Conservation (phyloP, 257 asterid genomes). For the Nicotiana undulata region DNA sequence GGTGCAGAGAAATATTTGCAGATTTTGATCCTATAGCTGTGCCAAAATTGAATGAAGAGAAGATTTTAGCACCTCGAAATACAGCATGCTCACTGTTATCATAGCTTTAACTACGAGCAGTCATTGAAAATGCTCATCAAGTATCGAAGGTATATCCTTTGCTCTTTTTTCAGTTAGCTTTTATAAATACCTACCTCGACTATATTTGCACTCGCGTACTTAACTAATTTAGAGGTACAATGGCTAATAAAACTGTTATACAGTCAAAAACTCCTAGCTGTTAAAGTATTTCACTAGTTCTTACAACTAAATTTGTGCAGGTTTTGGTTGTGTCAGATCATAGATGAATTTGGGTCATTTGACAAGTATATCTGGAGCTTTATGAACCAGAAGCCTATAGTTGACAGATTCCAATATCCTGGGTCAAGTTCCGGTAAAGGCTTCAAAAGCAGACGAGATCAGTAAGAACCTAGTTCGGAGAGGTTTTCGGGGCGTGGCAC, state of each 20-base stretch:
- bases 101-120: conserved; percentile 66
- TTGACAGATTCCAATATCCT: conserved; percentile 63
- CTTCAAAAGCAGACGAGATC: conserved; percentile 81
- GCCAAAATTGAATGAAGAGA: conserved; percentile 82
- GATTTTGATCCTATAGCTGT: conserved; percentile 78
- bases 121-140: conserved; percentile 90
- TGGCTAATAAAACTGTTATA: background rate
- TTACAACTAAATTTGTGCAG: conserved; percentile 2
- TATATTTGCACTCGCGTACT: background rate
- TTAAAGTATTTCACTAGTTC: background rate
- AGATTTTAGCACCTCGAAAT: conserved; percentile 51
- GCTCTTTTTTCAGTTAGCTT: background rate
- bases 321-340: conserved; percentile 41
- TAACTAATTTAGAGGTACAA: background rate
- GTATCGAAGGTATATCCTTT: conserved; percentile 46
- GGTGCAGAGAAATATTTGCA: conserved; percentile 77
- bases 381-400: conserved; percentile 74
- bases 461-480: conserved; percentile 87
- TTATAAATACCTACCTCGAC: background rate
- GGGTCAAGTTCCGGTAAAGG: conserved; percentile 82
- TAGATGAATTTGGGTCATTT: conserved; percentile 75
- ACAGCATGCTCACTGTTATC: conserved; percentile 74
- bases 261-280: too few species aligned
- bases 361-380: conserved; percentile 88
- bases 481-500: conserved; percentile 94